Base-by-base conservation (phyloP, 192 early-diverging fungal genomes). In the Linnemannia elongata region DNA sequence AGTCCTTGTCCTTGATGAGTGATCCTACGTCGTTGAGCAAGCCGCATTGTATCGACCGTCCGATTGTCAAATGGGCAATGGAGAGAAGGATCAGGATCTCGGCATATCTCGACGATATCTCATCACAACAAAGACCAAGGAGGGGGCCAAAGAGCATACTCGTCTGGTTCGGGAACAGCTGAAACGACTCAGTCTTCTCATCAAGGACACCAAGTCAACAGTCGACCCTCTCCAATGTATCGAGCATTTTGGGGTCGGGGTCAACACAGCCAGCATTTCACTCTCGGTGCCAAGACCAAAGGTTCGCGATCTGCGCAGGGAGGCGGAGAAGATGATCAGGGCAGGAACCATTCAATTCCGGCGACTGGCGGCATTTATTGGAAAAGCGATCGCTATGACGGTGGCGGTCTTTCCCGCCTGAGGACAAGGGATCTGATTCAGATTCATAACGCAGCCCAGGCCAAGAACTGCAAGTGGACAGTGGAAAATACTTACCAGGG, bases 341-440 rank as follows among this genome's bases (percentile, higher is more conserved):
- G n/a, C n/a, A 27, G 49, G 69, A 18, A 54, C 68, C 4, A 15
- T 71, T 3, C 15, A 10, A 72, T 33, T 79, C 7, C 47, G 77
- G 41, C 10, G 20, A 15, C 39, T 79, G 22, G 49, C 77, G 30
- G 33, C 70, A 71, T 79, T 79, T 27, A 72, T 79, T 35, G 77
- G 77, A 24, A 71, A 72, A 12, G 77, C 77, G n/a, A 71, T 79
- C 4, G 77, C 77, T 52, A 79, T 79, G 77, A 72, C 70, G 38
- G 35, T 27, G 9, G 77, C 69, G 33, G 77, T 79, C 3, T 72
- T 72, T 72, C 77, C 70, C 39, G 77, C 77, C 0, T 27, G 77
- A 49, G 30, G 45, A 71, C 60, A 20, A 35, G 54, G 52, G 38
- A 79, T 24, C 70, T 79, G 47, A 79, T 72, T 24, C 70, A 79